phyloP scores from a whole-genome alignment of 2,329 filamentous ascomycete genomes.

The Fusarium avenaceum region DNA sequence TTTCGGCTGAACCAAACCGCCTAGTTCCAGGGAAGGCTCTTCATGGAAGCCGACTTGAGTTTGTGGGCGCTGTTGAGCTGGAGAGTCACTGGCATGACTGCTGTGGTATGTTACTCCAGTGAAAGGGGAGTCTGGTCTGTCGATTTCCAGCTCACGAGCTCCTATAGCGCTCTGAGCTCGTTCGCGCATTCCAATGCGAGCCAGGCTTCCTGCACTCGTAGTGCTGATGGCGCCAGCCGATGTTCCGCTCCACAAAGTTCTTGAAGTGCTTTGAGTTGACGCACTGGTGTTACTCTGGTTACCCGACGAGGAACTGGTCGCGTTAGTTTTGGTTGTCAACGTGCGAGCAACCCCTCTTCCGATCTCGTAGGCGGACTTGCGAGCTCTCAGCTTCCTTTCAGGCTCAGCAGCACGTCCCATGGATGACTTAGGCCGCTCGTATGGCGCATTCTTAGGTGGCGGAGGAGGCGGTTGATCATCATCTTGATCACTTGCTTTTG shows the following conservation, averaged over 20 bases:
- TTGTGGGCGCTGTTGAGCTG: slow-evolving; percentile 67
- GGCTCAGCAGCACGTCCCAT: slow-evolving; percentile 60
- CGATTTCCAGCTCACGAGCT: slow-evolving; percentile 67
- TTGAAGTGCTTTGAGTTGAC: slow-evolving; percentile 82
- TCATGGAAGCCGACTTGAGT: slow-evolving; percentile 76
- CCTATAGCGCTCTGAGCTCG: slow-evolving; percentile 76
- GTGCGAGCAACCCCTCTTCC: slow-evolving; percentile 79
- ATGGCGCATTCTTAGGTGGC: slow-evolving; percentile 64
- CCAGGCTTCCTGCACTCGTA: slow-evolving; percentile 94
- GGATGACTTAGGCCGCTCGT: slow-evolving; percentile 71
- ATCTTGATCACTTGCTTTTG: slow-evolving; percentile 57
- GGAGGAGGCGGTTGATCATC: slow-evolving; percentile 73
- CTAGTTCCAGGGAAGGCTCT: slow-evolving; percentile 77
- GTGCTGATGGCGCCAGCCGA: slow-evolving; percentile 93
- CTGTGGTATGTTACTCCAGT: slow-evolving; percentile 92
- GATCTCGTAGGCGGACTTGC: slow-evolving; percentile 85
- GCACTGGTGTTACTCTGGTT: slow-evolving; percentile 79
- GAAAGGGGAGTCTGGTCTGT: slow-evolving; percentile 73
- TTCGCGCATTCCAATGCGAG: slow-evolving; percentile 76
- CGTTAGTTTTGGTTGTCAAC: slow-evolving; percentile 88
- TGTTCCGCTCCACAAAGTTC: slow-evolving; percentile 92
- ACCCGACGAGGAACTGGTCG: slow-evolving; percentile 81
- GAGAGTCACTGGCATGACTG: slow-evolving; percentile 77
- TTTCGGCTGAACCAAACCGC: slow-evolving; percentile 82
- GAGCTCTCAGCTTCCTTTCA: slow-evolving; percentile 67